Evolutionary conservation across 371 early-diverging fungal genomes (phyloP).

Genomic region (Quaeritorhiza haematococci): DNA sequence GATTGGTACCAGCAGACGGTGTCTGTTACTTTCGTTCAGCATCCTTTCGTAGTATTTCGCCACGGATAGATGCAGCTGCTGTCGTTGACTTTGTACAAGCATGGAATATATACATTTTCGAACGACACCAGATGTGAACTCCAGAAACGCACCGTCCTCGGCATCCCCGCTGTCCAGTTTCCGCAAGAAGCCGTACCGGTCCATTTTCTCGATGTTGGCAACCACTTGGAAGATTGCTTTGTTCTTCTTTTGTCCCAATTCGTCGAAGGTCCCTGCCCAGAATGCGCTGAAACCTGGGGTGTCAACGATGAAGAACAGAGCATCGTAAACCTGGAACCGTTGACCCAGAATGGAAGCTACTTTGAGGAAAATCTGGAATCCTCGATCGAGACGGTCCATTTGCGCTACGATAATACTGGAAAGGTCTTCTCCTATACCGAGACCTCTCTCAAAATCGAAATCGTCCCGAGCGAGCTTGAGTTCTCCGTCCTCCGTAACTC

Average conservation of each 20-base stretch:
- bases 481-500: slow-evolving; percentile 25
- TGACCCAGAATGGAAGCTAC: slow-evolving; percentile 46
- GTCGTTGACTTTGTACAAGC: slow-evolving; percentile 42
- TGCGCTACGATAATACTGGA: slow-evolving; percentile 44
- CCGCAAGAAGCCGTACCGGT: slow-evolving; percentile 42
- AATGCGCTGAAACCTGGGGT: slow-evolving; percentile 20
- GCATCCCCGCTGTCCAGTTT: slow-evolving; percentile 13
- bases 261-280: slow-evolving; percentile 27
- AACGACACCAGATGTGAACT: slow-evolving; percentile 45
- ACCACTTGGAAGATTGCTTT: slow-evolving; percentile 8
- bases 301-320: slow-evolving; percentile 33
- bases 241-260: too few species aligned
- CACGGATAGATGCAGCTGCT: slow-evolving; percentile 38
- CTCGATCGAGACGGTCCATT: slow-evolving; percentile 44
- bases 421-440: slow-evolving; percentile 37
- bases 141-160: slow-evolving; percentile 13
- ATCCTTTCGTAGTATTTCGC: slow-evolving; percentile 36
- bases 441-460: slow-evolving; percentile 40
- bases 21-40: slow-evolving; percentile 27
- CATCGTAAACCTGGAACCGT: slow-evolving; percentile 40
- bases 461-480: slow-evolving; percentile 17
- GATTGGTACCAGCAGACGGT: slow-evolving; percentile 31
- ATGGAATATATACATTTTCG: slow-evolving; percentile 43
- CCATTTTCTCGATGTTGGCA: slow-evolving; percentile 21
- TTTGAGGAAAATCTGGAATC: slow-evolving; percentile 47